These are phyloP conservation scores for Trametes sanguinea DNA, from an alignment of 768 basidiomycete species.

Conservation along the genomic window DNA sequence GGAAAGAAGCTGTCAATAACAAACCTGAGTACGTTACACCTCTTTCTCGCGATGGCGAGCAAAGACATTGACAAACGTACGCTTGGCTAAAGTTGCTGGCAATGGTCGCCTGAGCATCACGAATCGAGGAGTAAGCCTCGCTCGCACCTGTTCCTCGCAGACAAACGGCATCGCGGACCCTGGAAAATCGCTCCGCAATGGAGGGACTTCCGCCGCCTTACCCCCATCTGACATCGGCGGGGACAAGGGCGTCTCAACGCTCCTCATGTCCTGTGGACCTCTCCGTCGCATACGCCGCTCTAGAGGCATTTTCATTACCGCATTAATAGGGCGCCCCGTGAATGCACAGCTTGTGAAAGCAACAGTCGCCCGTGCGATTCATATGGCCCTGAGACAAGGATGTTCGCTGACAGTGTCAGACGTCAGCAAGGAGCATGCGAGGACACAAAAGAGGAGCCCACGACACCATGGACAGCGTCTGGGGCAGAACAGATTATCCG, in stretches of 20 bases:
- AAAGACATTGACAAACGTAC: too few species aligned
- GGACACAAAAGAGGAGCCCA: neutral
- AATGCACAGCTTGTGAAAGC: neutral
- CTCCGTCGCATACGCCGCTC: too few species aligned
- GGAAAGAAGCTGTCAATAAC: too few species aligned
- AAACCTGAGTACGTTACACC: too few species aligned
- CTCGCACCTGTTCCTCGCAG: neutral
- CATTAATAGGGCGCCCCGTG: too few species aligned
- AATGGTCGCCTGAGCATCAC: neutral
- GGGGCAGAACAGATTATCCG: neutral
- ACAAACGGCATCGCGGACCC: neutral
- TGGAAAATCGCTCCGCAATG: too few species aligned
- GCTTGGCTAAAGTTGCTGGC: neutral
- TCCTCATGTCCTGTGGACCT: too few species aligned
- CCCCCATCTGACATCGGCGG: neutral
- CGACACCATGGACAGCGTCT: neutral
- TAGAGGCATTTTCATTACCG: too few species aligned
- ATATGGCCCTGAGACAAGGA: neutral
- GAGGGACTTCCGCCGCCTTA: neutral
- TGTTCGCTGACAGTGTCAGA: slow-evolving; percentile 6
- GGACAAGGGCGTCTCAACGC: neutral
- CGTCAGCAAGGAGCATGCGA: neutral
- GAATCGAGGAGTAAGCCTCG: neutral
- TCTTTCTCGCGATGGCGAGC: too few species aligned
- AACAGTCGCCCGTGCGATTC: neutral